These are phyloP conservation scores for Lactuca saligna DNA, from an alignment of 129 eudicot genomes.

Conservation along the genomic window DNA sequence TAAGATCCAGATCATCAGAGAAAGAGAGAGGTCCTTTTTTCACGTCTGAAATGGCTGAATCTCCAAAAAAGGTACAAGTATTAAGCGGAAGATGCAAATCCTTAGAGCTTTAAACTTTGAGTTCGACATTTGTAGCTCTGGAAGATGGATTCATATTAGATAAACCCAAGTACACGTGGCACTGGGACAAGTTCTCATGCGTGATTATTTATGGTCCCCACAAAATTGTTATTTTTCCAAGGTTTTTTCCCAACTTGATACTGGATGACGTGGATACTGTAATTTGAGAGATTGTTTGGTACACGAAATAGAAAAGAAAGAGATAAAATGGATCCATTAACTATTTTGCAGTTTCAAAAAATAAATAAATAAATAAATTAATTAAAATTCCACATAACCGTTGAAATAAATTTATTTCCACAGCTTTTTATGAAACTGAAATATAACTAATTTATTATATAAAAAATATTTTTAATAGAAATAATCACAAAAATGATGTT, in stretches of 20 bases:
- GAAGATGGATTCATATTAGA: not conserved
- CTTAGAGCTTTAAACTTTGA: not conserved
- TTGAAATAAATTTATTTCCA: too few relatives aligned
- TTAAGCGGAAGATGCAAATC: not conserved
- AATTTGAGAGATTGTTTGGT: not conserved
- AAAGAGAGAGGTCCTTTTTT: not conserved
- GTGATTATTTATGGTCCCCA: slow-evolving; percentile 8
- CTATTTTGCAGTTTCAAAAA: too few relatives aligned
- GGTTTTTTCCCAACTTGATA: not conserved
- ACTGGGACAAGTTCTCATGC: not conserved
- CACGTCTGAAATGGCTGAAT: not conserved
- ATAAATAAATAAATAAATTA: too few relatives aligned
- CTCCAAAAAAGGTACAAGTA: not conserved
- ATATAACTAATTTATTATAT: too few relatives aligned
- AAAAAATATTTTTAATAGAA: too few relatives aligned
- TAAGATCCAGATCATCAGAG: slow-evolving; percentile 10
- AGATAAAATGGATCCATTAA: too few relatives aligned
- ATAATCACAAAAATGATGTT: too few relatives aligned
- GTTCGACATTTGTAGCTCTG: slow-evolving; percentile 6
- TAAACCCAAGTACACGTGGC: not conserved
- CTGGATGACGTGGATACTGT: not conserved
- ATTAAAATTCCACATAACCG: too few relatives aligned
- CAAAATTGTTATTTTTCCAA: not conserved
- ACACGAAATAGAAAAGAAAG: too few relatives aligned
- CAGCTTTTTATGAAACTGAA: too few relatives aligned